Conservation (phyloP, 192 early-diverging fungal species). For the Backusella psychrophila region DNA sequence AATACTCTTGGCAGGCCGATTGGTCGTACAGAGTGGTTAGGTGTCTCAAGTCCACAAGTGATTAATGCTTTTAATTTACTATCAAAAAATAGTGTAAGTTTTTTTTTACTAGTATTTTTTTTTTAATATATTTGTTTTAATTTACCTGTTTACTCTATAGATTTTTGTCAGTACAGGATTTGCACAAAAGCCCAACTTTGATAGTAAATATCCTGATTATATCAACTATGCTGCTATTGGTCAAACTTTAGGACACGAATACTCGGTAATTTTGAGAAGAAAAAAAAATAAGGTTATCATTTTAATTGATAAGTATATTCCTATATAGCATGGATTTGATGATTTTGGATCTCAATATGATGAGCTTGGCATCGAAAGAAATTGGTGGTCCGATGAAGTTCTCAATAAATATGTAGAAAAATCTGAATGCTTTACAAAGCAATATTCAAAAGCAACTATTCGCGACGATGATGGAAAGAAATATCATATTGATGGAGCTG, state of each 20-base stretch:
- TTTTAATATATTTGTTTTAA: not conserved
- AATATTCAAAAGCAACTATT: conserved; percentile 56
- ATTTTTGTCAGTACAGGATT: conserved; percentile 9
- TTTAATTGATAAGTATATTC: not conserved
- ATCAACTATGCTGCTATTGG: conserved; percentile 72
- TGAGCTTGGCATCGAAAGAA: conserved; percentile 14
- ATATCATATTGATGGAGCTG: conserved; percentile 51
- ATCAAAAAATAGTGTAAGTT: conserved; percentile 12
- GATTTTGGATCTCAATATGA: conserved; percentile 11
- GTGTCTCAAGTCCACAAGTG: not conserved
- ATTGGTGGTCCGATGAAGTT: conserved; percentile 10
- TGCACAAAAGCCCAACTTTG: conserved; percentile 43
- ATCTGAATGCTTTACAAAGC: conserved; percentile 62
- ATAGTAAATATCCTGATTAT: conserved; percentile 48
- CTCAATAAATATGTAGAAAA: not conserved
- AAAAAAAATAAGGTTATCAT: not conserved
- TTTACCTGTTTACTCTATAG: not conserved
- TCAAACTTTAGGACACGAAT: conserved; percentile 71
- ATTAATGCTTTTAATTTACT: conserved; percentile 17
- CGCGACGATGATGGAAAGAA: conserved; percentile 38
- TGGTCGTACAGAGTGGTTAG: not conserved
- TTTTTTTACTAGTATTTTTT: not conserved
- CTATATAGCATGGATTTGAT: conserved; percentile 9
- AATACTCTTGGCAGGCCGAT: conserved; percentile 27
- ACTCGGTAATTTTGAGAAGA: conserved; percentile 31